Evolutionary conservation across 768 basidiomycete species (phyloP).

Genomic region (Boletus pseudo-olivaceus): DNA sequence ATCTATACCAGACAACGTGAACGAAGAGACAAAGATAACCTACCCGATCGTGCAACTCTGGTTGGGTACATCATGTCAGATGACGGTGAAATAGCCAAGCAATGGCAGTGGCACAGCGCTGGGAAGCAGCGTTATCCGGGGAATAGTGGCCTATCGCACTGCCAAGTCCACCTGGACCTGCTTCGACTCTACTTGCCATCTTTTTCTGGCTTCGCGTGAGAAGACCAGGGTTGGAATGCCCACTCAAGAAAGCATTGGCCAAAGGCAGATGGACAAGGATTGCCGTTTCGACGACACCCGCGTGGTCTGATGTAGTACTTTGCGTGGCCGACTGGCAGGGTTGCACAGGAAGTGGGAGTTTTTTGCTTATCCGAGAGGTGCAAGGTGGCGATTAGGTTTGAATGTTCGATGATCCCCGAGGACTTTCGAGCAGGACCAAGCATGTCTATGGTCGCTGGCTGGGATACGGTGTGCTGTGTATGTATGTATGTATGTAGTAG

Average conservation of each 20-base stretch:
- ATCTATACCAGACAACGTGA: background rate
- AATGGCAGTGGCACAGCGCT: background rate
- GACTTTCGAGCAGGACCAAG: background rate
- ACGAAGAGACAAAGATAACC: background rate
- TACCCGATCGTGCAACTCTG: background rate
- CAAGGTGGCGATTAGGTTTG: too few relatives aligned
- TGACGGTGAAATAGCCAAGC: too few relatives aligned
- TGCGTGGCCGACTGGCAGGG: too few relatives aligned
- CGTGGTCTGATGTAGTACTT: too few relatives aligned
- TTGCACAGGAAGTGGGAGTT: too few relatives aligned
- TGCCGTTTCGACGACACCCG: background rate
- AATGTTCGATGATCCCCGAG: background rate
- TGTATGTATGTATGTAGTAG: background rate
- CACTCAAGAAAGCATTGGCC: too few relatives aligned
- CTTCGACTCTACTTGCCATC: background rate
- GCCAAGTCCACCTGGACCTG: background rate
- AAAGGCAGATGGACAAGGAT: background rate
- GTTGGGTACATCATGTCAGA: background rate
- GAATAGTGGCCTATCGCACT: background rate
- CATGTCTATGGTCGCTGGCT: background rate
- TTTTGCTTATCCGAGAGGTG: too few relatives aligned
- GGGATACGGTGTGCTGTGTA: background rate
- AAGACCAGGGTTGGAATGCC: background rate
- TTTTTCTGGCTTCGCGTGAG: conserved; percentile 1
- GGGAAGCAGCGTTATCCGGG: background rate